These are phyloP conservation scores for Noccaea bulbosa DNA, from an alignment of 345 rosid species.

Conservation along the genomic window DNA sequence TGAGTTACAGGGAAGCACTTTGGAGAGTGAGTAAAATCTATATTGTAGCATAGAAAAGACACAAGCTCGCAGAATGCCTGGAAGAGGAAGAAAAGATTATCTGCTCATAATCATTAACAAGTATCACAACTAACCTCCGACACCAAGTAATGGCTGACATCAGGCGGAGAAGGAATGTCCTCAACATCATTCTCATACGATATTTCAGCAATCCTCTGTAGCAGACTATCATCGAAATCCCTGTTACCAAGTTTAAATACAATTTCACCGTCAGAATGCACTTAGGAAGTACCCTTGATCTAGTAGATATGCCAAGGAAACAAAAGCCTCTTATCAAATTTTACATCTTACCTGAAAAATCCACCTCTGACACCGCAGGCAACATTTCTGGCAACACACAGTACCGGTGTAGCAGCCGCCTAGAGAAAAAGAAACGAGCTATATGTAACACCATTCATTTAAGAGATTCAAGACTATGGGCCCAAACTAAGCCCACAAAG, in stretches of 20 bases:
- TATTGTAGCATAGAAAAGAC: constrained; percentile 9
- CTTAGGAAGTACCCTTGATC: constrained; percentile 29
- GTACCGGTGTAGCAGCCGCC: constrained; percentile 75
- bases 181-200: constrained; percentile 79
- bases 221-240: constrained; percentile 90
- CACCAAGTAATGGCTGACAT: constrained; percentile 90
- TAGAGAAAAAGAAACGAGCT: constrained; percentile 54
- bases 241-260: constrained; percentile 54
- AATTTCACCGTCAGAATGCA: constrained; percentile 30
- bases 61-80: constrained; percentile 21
- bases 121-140: constrained; percentile 73
- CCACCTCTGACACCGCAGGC: constrained; percentile 98
- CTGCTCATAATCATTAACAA: constrained; percentile 17
- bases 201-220: constrained; percentile 74
- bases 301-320: constrained; percentile 22
- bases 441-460: constrained; percentile 33
- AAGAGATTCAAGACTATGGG: constrained; percentile 16
- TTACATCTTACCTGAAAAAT: constrained; percentile 78
- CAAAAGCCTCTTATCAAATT: constrained; percentile 17
- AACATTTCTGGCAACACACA: constrained; percentile 93
- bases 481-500: constrained; percentile 26
- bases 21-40: constrained; percentile 17
- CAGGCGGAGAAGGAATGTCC: constrained; percentile 84
- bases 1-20: constrained; percentile 28
- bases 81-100: constrained; percentile 12